Percentiles rank a stretch among this genome's conserved stretches.
These are phyloP conservation scores for Voacanga thouarsii DNA, from an alignment of 257 asterid genomes.

Conservation along the genomic window DNA sequence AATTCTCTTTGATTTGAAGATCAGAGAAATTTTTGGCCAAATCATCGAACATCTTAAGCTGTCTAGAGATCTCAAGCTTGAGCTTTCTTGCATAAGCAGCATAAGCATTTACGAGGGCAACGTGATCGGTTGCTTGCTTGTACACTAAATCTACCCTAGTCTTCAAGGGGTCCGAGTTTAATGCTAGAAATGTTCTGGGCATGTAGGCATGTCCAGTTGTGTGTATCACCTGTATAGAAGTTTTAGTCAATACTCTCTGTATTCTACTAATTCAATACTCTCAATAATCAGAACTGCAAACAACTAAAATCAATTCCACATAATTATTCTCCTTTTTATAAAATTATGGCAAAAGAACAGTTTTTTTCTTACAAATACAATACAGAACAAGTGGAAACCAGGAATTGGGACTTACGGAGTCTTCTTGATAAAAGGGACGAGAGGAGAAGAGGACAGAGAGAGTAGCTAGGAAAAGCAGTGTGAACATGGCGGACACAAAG, in stretches of 20 bases:
- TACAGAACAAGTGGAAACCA: not conserved
- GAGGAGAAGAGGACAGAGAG: constrained; percentile 82
- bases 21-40: constrained; percentile 72
- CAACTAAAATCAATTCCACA: not conserved
- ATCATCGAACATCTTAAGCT: constrained; percentile 86
- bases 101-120: constrained; percentile 85
- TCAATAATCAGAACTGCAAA: not conserved
- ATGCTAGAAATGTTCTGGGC: constrained; percentile 55
- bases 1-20: constrained; percentile 59
- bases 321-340: not conserved
- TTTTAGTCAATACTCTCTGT: not conserved
- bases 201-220: constrained; percentile 59
- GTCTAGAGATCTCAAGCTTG: constrained; percentile 79
- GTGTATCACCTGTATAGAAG: constrained; percentile 39
- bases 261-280: not conserved
- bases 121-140: constrained; percentile 77
- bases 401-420: constrained; percentile 38
- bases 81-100: constrained; percentile 89
- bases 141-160: constrained; percentile 76
- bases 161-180: constrained; percentile 83
- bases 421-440: constrained; percentile 52
- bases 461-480: constrained; percentile 81
- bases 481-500: constrained; percentile 87
- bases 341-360: constrained; percentile 6
- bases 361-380: not conserved